phyloP scores from a whole-genome alignment of 2,329 filamentous ascomycete genomes.

The Xylariaceae sp. region DNA sequence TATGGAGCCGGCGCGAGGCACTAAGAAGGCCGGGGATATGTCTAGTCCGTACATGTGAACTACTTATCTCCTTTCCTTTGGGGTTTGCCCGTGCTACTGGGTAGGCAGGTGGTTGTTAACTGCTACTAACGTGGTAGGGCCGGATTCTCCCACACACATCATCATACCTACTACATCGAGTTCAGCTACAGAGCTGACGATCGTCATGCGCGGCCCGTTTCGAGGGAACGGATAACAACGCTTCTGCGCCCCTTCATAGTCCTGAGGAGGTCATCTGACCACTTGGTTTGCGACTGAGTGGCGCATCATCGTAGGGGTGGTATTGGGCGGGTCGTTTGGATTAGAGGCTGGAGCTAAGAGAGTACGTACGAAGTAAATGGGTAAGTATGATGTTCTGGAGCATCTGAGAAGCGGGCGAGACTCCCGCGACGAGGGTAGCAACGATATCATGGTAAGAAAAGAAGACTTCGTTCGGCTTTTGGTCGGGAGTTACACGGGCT shows the following conservation, averaged over 20 bases:
- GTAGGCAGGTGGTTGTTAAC: not conserved
- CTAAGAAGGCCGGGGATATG: not conserved
- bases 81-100: slow-evolving; percentile 5
- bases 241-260: slow-evolving; percentile 5
- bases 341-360: slow-evolving; percentile 7
- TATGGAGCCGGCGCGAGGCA: not conserved
- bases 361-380: not conserved
- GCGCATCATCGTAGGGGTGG: slow-evolving; percentile 8
- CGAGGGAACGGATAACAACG: not conserved
- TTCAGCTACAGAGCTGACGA: slow-evolving; percentile 12
- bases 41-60: not conserved
- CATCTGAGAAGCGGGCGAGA: not conserved
- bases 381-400: not conserved
- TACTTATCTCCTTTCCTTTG: not conserved
- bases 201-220: slow-evolving; percentile 3
- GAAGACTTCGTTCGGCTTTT: slow-evolving; percentile 1
- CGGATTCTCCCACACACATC: too few species aligned
- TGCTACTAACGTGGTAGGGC: not conserved
- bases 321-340: slow-evolving; percentile 9
- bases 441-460: slow-evolving; percentile 4
- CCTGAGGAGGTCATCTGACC: slow-evolving; percentile 4
- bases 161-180: not conserved
- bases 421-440: not conserved
- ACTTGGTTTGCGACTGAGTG: slow-evolving; percentile 12
- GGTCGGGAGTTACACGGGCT: too few species aligned